These are phyloP conservation scores for Talaromyces sp. DNA, from an alignment of 2,329 filamentous ascomycete species.

Conservation along the genomic window DNA sequence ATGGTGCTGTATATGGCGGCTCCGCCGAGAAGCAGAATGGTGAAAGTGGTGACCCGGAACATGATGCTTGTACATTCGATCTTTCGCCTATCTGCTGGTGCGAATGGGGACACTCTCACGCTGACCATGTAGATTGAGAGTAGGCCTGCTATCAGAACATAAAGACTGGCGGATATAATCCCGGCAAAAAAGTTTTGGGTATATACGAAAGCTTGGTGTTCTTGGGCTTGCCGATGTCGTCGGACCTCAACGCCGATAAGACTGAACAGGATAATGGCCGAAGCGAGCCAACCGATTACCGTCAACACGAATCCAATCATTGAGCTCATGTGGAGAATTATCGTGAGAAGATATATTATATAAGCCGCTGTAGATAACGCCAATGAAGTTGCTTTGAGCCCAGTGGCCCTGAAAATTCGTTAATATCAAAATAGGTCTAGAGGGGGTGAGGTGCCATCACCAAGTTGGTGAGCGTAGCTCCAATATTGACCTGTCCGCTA, in stretches of 20 bases:
- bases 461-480: not conserved
- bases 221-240: not conserved
- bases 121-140: slow-evolving; percentile 52
- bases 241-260: not conserved
- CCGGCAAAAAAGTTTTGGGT: slow-evolving; percentile 56
- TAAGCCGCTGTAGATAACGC: not conserved
- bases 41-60: slow-evolving; percentile 37
- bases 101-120: slow-evolving; percentile 47
- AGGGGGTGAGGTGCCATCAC: too few species aligned
- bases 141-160: slow-evolving; percentile 49
- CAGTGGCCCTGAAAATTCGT: not conserved
- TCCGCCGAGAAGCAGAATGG: slow-evolving; percentile 33
- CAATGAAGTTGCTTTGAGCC: not conserved
- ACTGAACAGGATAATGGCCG: not conserved
- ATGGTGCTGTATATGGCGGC: slow-evolving; percentile 30
- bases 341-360: not conserved
- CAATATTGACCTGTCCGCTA: not conserved
- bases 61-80: slow-evolving; percentile 49
- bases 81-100: slow-evolving; percentile 50
- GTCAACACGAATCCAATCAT: not conserved
- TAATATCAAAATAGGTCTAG: not conserved
- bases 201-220: not conserved
- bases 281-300: not conserved
- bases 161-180: slow-evolving; percentile 51
- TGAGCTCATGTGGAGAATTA: not conserved